These are phyloP conservation scores for Leccinum barrowsii DNA, from an alignment of 768 basidiomycete genomes.

Conservation along the genomic window DNA sequence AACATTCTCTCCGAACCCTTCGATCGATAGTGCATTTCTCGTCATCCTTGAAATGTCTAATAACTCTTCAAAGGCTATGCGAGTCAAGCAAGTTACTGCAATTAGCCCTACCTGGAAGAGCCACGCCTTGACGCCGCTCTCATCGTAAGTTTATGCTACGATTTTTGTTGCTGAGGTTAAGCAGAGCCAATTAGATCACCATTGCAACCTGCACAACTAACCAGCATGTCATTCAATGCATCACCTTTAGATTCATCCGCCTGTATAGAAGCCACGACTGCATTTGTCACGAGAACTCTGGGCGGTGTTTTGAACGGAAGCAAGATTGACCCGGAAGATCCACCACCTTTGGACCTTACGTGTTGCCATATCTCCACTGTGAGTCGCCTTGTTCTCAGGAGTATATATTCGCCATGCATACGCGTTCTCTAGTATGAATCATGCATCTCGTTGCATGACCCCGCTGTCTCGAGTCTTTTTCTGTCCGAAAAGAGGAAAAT, in stretches of 20 bases:
- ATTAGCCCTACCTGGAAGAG: conserved; percentile 72
- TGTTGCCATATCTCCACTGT: conserved; percentile 51
- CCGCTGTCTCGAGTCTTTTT: conserved; percentile 41
- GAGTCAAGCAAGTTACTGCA: conserved; percentile 55
- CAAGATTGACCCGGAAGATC: conserved; percentile 36
- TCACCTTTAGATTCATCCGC: conserved; percentile 35
- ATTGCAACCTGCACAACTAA: conserved; percentile 48
- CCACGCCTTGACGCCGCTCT: conserved; percentile 32
- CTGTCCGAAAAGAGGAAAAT: conserved; percentile 47
- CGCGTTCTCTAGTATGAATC: conserved; percentile 8
- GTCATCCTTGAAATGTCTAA: conserved; percentile 59
- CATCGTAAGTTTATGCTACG: conserved; percentile 39
- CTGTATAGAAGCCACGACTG: conserved; percentile 40
- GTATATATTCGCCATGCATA: conserved; percentile 1
- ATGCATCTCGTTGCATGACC: conserved; percentile 18
- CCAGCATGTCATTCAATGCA: conserved; percentile 42
- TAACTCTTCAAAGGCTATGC: conserved; percentile 37
- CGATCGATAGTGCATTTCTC: conserved; percentile 46
- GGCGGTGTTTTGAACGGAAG: conserved; percentile 48
- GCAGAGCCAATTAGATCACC: conserved; percentile 33
- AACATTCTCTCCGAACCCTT: conserved; percentile 48
- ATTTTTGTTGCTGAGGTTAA: conserved; percentile 3
- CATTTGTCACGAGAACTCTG: conserved; percentile 53
- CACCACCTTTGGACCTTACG: conserved; percentile 52
- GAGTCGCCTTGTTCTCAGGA: conserved; percentile 6